phyloP scores from a whole-genome alignment of 2,329 filamentous ascomycete genomes.

The Fusarium sp. region DNA sequence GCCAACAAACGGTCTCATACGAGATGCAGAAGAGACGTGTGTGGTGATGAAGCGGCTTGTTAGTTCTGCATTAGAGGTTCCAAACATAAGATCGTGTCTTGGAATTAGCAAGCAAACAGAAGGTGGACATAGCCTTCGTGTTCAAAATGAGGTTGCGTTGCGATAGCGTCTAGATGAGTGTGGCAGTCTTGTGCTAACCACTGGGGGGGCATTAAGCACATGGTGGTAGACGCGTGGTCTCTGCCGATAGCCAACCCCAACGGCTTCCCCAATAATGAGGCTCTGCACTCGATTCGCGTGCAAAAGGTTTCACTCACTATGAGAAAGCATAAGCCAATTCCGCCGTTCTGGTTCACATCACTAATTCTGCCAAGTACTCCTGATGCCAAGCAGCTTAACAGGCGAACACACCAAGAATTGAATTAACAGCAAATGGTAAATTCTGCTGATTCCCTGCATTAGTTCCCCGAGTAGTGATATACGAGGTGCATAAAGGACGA shows the following conservation, averaged over 20 bases:
- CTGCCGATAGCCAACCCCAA: neutral
- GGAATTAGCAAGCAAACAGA: neutral
- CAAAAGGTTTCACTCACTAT: neutral
- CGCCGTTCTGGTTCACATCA: neutral
- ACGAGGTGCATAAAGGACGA: conserved; percentile 11
- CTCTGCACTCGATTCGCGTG: neutral
- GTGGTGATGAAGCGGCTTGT: neutral
- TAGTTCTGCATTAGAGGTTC: neutral
- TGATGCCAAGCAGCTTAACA: fast-evolving
- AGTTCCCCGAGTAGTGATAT: neutral
- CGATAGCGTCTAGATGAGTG: neutral
- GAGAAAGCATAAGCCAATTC: neutral
- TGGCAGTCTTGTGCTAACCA: neutral
- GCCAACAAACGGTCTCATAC: neutral
- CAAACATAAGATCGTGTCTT: neutral
- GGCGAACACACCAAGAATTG: fast-evolving
- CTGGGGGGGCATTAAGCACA: conserved; percentile 13
- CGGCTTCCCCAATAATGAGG: neutral
- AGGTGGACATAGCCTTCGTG: neutral
- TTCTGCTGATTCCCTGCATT: conserved; percentile 10
- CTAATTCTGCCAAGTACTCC: neutral
- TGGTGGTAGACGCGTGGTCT: neutral
- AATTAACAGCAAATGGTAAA: fast-evolving
- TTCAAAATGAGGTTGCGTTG: neutral
- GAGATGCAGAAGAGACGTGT: neutral